Evolutionary conservation across 2,329 filamentous ascomycete genomes (phyloP), one percentile per base, ranked within the genome.

Genomic region (Colletotrichum sp.): DNA sequence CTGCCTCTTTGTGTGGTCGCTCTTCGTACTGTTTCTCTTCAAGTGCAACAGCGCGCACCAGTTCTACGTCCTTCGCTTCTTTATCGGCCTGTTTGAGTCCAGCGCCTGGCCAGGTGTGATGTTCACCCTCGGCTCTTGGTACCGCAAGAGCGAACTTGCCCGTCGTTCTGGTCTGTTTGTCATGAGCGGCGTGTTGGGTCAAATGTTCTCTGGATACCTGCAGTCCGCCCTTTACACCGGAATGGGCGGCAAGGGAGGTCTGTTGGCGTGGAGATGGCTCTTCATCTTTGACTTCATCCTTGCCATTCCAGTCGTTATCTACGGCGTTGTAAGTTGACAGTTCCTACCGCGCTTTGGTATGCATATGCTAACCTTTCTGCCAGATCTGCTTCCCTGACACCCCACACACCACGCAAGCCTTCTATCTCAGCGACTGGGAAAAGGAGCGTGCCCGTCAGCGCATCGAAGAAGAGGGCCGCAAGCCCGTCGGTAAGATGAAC

Each of bases 381-480:
- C 30, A 77, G 76, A 49, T 71, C 9, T 84, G 83, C 59, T 83
- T 84, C 57, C 87, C 87, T 0, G 87, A 88, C 70, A 88, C 86
- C 0, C 87, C 87, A 0, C 81, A 86, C 69, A 85, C 81, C 2
- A 87, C 86, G 0, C 81, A 78, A 2, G 87, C 87, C 0, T 87
- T 85, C 72, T 89, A 85, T 64, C 80, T 88, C 27, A 86, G 81
- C 81, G 84, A 85, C 1, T 83, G 92, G 78, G 94, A 96, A 83
- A 89, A 90, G 29, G 87, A 91, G 72, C 89, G 93, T 52, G 92
- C 95, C 77, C 87, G 90, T 16, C 89, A 93, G 62, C 90, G 94
- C 77, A 96, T 96, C 81, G 90, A 94, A 78, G 90, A 92, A 69
- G 86, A 87, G 59, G 86, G 86, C 22, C 83, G 85, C 65, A 82